Evolutionary conservation across 2,329 filamentous ascomycete species (phyloP), one percentile per base, ranked within the genome.

Genomic region (Phialophora macrospora): DNA sequence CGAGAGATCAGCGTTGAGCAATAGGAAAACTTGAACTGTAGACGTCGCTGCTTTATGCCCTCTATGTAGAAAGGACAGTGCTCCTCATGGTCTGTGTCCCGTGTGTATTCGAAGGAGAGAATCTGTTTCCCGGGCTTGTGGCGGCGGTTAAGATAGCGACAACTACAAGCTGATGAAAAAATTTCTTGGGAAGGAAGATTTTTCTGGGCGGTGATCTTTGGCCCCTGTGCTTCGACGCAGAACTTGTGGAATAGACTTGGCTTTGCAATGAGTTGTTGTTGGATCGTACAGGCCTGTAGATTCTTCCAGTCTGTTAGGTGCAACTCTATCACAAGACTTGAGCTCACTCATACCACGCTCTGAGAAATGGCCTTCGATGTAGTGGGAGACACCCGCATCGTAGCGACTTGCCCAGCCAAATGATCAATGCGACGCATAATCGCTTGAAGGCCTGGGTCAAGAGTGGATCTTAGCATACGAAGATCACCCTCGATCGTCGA

Each of bases 181-280:
- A 14, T 14, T 26, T 5, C 48, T 14, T 51, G 20, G 22, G 8
- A 26, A 14, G 49, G 3, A 3, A 41, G n/a, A 14, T 34, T 51
- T 8, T 12, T 5, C 26, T 24, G 26, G 17, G 4, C 17, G 30
- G 12, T 41, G 14, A 54, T 11, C 2, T 20, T 24, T 2, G 6
- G 20, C 22, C n/a, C 41, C 12, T 44, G 20, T 8, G n/a, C 44
- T 28, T 60, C 58, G 20, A 51, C 17, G 58, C 48, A 60, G 28
- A 60, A 30, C 12, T n/a, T 17, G 11, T 54, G 41, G 26, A 52
- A 26, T 14, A 60, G 26, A 46, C 58, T 54, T n/a, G 48, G 58
- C 32, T 60, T 60, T 17, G 58, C 51, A 24, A 60, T 54, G 48
- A 54, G 58, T 8, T 44, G 58, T n/a, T 51, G 41, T 49, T 60